Evolutionary conservation across 805 yeast species (phyloP).

Genomic region (Lipomyces chichibuensis): DNA sequence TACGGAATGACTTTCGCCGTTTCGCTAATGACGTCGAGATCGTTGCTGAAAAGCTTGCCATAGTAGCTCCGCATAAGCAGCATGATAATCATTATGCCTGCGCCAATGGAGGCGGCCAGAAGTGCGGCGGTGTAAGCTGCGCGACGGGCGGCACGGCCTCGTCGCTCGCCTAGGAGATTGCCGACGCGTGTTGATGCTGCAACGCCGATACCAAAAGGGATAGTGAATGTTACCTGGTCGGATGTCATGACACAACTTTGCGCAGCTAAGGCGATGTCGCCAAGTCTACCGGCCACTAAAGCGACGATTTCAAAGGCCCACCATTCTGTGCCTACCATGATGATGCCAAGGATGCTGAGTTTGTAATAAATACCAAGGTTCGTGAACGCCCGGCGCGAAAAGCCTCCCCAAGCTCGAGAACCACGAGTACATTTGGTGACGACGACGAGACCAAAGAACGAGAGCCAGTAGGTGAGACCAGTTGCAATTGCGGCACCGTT

Average conservation of each 20-base stretch:
- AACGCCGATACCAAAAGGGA: slow-evolving; percentile 62
- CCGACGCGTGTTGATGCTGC: slow-evolving; percentile 61
- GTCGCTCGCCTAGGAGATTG: slow-evolving; percentile 54
- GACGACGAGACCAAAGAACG: slow-evolving; percentile 44
- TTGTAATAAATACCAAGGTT: slow-evolving; percentile 46
- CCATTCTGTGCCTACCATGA: slow-evolving; percentile 61
- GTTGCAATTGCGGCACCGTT: slow-evolving; percentile 62
- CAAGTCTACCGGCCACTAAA: slow-evolving; percentile 56
- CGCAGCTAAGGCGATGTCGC: slow-evolving; percentile 58
- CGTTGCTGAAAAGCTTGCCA: slow-evolving; percentile 63
- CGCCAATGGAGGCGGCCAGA: slow-evolving; percentile 44
- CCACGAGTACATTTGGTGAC: slow-evolving; percentile 49
- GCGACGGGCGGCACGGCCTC: slow-evolving; percentile 44
- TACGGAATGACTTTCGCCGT: slow-evolving; percentile 64
- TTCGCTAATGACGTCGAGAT: slow-evolving; percentile 56
- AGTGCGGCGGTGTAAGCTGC: slow-evolving; percentile 52
- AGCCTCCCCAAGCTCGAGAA: slow-evolving; percentile 46
- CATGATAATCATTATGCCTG: slow-evolving; percentile 45
- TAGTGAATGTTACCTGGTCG: slow-evolving; percentile 56
- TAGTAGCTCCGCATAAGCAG: slow-evolving; percentile 53
- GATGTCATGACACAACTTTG: slow-evolving; percentile 59
- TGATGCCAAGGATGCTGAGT: slow-evolving; percentile 57
- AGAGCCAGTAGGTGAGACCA: slow-evolving; percentile 54
- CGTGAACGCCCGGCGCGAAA: slow-evolving; percentile 32
- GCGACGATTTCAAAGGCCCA: slow-evolving; percentile 63